Base-by-base conservation (phyloP, 306 rosid genomes). In the Rubus parviflorus region DNA sequence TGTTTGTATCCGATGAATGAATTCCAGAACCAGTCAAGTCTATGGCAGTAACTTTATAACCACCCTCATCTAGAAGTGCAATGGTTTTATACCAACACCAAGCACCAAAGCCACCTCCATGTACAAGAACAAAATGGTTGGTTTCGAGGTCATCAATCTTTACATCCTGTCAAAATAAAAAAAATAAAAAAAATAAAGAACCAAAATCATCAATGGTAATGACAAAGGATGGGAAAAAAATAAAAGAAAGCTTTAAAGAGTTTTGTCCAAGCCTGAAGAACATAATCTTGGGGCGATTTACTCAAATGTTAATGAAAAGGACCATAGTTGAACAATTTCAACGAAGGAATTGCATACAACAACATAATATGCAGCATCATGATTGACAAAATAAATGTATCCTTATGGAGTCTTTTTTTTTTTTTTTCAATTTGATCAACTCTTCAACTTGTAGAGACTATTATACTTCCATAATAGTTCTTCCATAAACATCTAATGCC, bases 71-170 rank as follows among this genome's bases (percentile, higher is more conserved):
- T 41, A 95, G 83, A 78, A 92, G 97, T 45, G 99, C 97, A 72
- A 95, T 95, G 60, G 99, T 90, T 88, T 95, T 95, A 84, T 95
- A 95, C 99, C 99, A 95, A 85, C 99, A 95, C 99, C 99, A 95
- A 17, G 99, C 99, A 78, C 99, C 99, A 51, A 95, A 95, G 40
- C 99, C 99, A 54, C 99, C 99, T 74, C 99, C 99, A 71, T 95
- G 99, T 60, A 95, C 92, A 77, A 95, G 99, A 78, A 95, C 96
- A 88, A 92, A 89, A 86, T 80, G 90, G 74, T 80, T 87, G 80
- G 96, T 92, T 81, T 95, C 99, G 41, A 95, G 86, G 80, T 92
- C 99, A 47, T 91, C 98, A 14, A 89, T 90, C 47, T 89, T 91
- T 76, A 88, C 62, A 70, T 79, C 96, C 98, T 95, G 86, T 35